A percentile compares a stretch with the other conserved stretches of the same genome.
Conservation (phyloP, 2,329 filamentous ascomycete genomes). For the Venturia aucupariae region DNA sequence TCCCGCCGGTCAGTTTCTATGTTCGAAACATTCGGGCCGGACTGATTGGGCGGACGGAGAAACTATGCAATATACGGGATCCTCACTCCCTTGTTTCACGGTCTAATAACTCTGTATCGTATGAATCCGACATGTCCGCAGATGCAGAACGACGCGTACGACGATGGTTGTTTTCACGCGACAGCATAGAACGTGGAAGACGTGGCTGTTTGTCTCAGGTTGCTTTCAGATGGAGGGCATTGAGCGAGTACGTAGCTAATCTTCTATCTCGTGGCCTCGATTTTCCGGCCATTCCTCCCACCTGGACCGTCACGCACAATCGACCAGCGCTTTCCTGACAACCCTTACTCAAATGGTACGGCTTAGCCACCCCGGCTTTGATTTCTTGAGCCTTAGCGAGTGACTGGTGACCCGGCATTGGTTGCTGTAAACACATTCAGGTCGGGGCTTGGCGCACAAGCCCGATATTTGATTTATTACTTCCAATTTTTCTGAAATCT, state of each 20-base stretch:
- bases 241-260: background rate
- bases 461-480: background rate
- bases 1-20: background rate
- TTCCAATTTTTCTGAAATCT: constrained; percentile 4
- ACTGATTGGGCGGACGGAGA: background rate
- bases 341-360: background rate
- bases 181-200: background rate
- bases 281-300: background rate
- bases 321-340: background rate
- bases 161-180: background rate
- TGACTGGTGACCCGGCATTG: background rate
- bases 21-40: background rate
- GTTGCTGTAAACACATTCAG: background rate
- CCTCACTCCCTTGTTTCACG: too few relatives aligned
- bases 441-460: background rate
- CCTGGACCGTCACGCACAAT: too few relatives aligned
- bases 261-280: background rate
- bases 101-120: background rate
- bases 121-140: too few relatives aligned
- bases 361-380: background rate
- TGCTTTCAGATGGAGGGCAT: background rate
- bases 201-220: background rate
- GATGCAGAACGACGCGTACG: background rate
- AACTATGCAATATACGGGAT: background rate
- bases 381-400: background rate